Base-by-base conservation (phyloP, 1,284 basidiomycete species). In the Ceratobasidium theobromae region DNA sequence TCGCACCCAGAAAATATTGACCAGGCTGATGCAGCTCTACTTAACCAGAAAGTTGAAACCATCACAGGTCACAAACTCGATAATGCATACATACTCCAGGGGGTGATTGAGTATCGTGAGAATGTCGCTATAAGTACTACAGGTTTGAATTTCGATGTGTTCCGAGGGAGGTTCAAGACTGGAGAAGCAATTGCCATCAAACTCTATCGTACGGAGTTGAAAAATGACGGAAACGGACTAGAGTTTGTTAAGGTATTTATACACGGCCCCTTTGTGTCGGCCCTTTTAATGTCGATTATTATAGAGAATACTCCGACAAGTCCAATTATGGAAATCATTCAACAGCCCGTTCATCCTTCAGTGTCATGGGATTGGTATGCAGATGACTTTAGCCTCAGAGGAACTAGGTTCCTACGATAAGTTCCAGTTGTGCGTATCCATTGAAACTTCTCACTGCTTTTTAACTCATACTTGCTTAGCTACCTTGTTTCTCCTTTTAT, bases 141-240 rank as follows among this genome's bases (percentile, higher is more conserved):
- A n/a, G 46, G 58, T 4, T 12, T 14, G 6, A 52, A 38, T 28
- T 62, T 62, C n/a, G 48, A 62, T 21, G 46, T 62, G 2, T 62
- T 38, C 35, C 18, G 27, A 27, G 58, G 58, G 11, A 8, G 28
- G 46, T 25, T 62, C 8, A 45, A 45, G 12, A 25, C 11, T 28
- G 58, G 46, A n/a, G 58, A 62, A 33, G 18, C 8, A 12, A 35
- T 62, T 18, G 58, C 58, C 25, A 62, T 62, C 46, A 62, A 62
- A 33, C 2, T 62, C 8, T 52, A 51, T 27, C 58, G 58, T 6
- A 25, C 49, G n/a, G 43, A 51, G 21, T 35, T 51, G 8, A 4
- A 51, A 21, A 40, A 35, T 12, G 58, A 62, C 35, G n/a, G 5
- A 21, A 40, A 40, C 9, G 32, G 58, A 8, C 14, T 62, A n/a